Percentiles rank a stretch among this genome's conserved stretches.
phyloP scores from a whole-genome alignment of 176 grass and related monocot species.

The Thalia dealbata region DNA sequence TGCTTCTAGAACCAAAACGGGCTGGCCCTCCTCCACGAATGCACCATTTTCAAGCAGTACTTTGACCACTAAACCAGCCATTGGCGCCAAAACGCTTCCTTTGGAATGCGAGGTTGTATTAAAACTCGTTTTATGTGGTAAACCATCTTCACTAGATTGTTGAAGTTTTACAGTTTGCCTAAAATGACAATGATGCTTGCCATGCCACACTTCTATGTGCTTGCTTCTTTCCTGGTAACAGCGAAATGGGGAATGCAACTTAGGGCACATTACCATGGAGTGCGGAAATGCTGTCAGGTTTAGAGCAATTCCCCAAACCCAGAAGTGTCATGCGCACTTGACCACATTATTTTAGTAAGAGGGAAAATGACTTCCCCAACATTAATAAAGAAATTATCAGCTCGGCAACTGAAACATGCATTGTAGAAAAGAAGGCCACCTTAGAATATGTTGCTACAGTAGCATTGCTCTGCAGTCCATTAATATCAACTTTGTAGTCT shows the following conservation, averaged over 20 bases:
- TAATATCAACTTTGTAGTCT: conserved; percentile 67
- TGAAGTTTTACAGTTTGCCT: conserved; percentile 45
- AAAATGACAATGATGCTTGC: conserved; percentile 78
- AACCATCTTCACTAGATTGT: conserved; percentile 38
- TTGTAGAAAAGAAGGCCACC: conserved; percentile 28
- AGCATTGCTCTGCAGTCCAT: conserved; percentile 59
- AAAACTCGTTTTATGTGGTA: conserved; percentile 37
- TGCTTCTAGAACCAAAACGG: conserved; percentile 91
- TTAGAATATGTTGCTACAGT: conserved; percentile 74
- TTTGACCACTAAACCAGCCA: conserved; percentile 92
- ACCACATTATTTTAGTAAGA: neutral
- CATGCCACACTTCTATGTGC: conserved; percentile 84
- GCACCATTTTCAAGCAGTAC: conserved; percentile 68
- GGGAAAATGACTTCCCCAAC: neutral
- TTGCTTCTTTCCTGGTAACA: conserved; percentile 49
- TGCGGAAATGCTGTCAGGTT: neutral
- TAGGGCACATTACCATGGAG: neutral
- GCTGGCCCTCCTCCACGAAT: conserved; percentile 52
- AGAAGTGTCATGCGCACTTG: neutral
- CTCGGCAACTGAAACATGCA: neutral
- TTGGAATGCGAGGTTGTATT: conserved; percentile 52
- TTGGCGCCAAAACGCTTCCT: conserved; percentile 88
- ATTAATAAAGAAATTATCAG: neutral
- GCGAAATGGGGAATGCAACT: neutral
- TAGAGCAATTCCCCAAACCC: neutral